Percentiles rank a stretch among this genome's conserved stretches.
phyloP scores from a whole-genome alignment of 176 grass and related monocot genomes.

The Rhipidocladum racemiflorum region DNA sequence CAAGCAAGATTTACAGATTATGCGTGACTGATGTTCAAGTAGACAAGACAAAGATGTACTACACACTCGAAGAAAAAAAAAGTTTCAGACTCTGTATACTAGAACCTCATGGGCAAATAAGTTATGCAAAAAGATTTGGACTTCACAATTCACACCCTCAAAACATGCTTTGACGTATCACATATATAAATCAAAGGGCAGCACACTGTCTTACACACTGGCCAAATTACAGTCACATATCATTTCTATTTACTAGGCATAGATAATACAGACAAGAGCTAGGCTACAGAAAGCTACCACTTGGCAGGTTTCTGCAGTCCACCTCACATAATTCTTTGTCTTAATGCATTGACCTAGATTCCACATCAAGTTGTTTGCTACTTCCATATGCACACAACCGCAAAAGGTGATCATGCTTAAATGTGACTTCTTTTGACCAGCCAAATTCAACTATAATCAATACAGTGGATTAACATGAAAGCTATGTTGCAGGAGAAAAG shows the following conservation, averaged over 20 bases:
- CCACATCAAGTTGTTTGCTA: background rate
- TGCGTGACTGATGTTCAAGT: background rate
- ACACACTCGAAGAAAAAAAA: background rate
- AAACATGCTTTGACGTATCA: background rate
- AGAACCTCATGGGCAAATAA: background rate
- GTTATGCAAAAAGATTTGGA: background rate
- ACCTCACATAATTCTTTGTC: background rate
- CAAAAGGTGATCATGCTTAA: slow-evolving; percentile 3
- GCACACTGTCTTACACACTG: background rate
- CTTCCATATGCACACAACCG: background rate
- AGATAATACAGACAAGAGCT: slow-evolving; percentile 5
- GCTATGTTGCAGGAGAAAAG: slow-evolving; percentile 16
- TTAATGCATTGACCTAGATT: background rate
- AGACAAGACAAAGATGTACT: background rate
- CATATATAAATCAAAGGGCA: background rate
- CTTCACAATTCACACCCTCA: background rate
- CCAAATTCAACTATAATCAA: slow-evolving; percentile 1
- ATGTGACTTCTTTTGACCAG: slow-evolving; percentile 12
- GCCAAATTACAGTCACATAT: background rate
- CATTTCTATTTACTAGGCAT: background rate
- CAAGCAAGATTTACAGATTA: background rate
- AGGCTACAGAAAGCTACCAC: background rate
- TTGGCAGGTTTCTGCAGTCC: background rate
- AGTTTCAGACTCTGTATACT: background rate
- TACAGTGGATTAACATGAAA: background rate